Percentiles rank a stretch among this genome's conserved stretches.
Conservation (phyloP, 169 alveolate genomes). For the Perkinsus marinus region DNA sequence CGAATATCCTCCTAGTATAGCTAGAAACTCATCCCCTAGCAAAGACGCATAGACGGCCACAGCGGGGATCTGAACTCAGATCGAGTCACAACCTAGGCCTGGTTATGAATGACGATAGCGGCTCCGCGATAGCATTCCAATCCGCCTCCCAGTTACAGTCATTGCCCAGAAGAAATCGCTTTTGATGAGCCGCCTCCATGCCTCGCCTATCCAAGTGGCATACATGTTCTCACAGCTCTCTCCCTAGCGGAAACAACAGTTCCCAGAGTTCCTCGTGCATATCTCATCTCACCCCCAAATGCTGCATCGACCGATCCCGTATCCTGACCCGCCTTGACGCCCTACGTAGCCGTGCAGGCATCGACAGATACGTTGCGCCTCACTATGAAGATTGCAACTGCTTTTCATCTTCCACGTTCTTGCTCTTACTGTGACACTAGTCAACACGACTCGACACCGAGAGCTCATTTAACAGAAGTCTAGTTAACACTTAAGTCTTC, state of each 20-base stretch:
- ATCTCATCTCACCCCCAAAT: background rate
- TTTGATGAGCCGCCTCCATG: background rate
- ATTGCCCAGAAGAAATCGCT: background rate
- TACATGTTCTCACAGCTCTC: background rate
- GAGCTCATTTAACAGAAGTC: too few relatives aligned
- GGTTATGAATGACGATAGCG: too few relatives aligned
- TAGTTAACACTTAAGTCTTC: too few relatives aligned
- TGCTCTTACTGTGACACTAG: too few relatives aligned
- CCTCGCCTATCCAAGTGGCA: background rate
- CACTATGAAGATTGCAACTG: too few relatives aligned
- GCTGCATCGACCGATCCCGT: background rate
- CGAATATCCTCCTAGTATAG: background rate
- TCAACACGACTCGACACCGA: too few relatives aligned
- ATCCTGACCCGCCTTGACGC: background rate
- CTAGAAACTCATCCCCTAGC: background rate
- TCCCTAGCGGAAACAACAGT: background rate
- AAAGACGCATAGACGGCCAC: background rate
- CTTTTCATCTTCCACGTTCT: too few relatives aligned
- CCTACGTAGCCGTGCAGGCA: background rate
- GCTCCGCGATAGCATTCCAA: background rate
- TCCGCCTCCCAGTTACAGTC: background rate
- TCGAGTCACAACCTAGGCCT: too few relatives aligned
- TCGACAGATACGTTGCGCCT: too few relatives aligned
- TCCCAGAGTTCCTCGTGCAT: background rate
- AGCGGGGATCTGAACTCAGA: background rate